Percentiles rank a stretch among this genome's conserved stretches.
Conservation (phyloP, 805 yeast genomes). For the Metschnikowia continentalis region DNA sequence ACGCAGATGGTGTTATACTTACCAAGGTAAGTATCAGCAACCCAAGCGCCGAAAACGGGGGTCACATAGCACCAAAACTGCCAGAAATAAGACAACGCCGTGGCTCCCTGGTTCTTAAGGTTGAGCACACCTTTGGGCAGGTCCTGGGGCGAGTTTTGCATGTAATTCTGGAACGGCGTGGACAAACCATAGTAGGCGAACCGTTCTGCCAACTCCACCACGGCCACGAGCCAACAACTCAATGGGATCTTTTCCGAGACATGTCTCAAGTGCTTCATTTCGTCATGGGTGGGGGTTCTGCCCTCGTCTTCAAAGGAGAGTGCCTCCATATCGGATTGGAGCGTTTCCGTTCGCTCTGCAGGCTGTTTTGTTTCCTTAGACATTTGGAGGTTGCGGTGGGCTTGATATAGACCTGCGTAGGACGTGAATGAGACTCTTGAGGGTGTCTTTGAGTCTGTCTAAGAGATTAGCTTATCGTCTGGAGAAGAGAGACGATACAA, state of each 20-base stretch:
- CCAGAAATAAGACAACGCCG: constrained; percentile 69
- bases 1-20: constrained; percentile 63
- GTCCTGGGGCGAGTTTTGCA: constrained; percentile 51
- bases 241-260: constrained; percentile 50
- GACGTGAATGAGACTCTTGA: too few relatives aligned
- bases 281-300: constrained; percentile 50
- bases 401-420: too few relatives aligned
- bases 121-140: constrained; percentile 52
- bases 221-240: constrained; percentile 58
- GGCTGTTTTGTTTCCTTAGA: constrained; percentile 5
- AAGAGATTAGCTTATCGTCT: too few relatives aligned
- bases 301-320: constrained; percentile 26
- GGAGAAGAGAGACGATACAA: too few relatives aligned
- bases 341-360: constrained; percentile 5
- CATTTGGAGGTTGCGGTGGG: constrained; percentile 1
- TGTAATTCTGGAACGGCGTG: constrained; percentile 74
- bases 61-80: constrained; percentile 82
- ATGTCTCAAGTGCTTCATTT: constrained; percentile 47
- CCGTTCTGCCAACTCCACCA: constrained; percentile 78
- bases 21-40: constrained; percentile 74
- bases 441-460: too few relatives aligned
- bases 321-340: constrained; percentile 8
- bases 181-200: constrained; percentile 76
- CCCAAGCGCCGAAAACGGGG: constrained; percentile 71
- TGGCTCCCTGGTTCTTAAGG: constrained; percentile 59